Conservation (phyloP, 495 filamentous ascomycete species). For the Penicillium angulare region DNA sequence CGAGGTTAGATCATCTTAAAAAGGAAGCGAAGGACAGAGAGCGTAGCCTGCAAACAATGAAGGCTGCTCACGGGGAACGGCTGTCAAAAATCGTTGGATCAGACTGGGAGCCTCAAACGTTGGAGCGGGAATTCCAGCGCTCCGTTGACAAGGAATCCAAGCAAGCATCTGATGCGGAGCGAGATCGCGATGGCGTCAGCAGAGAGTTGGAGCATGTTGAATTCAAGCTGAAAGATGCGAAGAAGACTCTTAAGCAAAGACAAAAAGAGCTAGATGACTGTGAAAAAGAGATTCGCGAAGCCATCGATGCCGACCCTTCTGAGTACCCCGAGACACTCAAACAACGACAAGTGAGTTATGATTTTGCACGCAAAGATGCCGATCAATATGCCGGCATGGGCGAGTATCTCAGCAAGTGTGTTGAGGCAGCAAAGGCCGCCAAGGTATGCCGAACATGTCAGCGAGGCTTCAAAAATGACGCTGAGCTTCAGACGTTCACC, state of each 20-base stretch:
- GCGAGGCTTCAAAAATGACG: slow-evolving; percentile 58
- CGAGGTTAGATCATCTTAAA: slow-evolving; percentile 73
- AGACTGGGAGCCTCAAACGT: slow-evolving; percentile 63
- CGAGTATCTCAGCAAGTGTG: slow-evolving; percentile 61
- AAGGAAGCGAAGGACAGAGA: slow-evolving; percentile 71
- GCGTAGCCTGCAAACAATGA: slow-evolving; percentile 72
- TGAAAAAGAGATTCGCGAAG: slow-evolving; percentile 47
- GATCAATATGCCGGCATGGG: slow-evolving; percentile 59
- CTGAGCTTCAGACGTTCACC: slow-evolving; percentile 56
- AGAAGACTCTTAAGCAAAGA: slow-evolving; percentile 60
- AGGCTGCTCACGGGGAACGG: slow-evolving; percentile 66
- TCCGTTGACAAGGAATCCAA: slow-evolving; percentile 55
- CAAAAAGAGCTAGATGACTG: slow-evolving; percentile 61
- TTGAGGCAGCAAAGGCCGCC: slow-evolving; percentile 55
- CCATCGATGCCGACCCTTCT: slow-evolving; percentile 51
- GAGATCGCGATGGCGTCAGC: slow-evolving; percentile 63
- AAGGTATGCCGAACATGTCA: slow-evolving; percentile 72
- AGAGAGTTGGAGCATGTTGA: slow-evolving; percentile 76
- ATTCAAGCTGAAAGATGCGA: slow-evolving; percentile 66
- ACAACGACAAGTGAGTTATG: slow-evolving; percentile 58
- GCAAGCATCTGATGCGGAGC: slow-evolving; percentile 58
- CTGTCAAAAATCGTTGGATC: slow-evolving; percentile 59
- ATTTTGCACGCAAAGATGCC: slow-evolving; percentile 59
- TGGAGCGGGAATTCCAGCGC: slow-evolving; percentile 71
- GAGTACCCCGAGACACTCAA: slow-evolving; percentile 52